These are phyloP conservation scores for Colletotrichum australisinense DNA, from an alignment of 2,329 filamentous ascomycete species.

Conservation along the genomic window DNA sequence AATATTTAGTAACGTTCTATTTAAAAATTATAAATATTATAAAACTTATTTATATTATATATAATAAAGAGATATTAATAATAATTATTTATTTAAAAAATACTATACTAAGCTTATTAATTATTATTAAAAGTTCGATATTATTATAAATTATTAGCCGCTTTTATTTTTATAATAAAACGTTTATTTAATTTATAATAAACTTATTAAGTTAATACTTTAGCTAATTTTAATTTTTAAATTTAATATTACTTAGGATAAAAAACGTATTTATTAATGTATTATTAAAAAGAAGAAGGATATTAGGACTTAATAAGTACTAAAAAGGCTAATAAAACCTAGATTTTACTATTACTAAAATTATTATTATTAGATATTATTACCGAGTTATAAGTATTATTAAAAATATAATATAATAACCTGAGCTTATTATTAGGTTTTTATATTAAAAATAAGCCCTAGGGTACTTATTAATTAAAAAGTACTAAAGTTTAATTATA, in stretches of 20 bases:
- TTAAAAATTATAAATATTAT: fast-evolving
- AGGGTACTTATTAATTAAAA: too few species aligned
- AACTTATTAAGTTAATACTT: fast-evolving
- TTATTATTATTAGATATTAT: fast-evolving
- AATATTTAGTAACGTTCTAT: too few species aligned
- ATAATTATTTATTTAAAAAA: fast-evolving
- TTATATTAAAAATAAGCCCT: too few species aligned
- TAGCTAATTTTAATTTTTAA: too few species aligned
- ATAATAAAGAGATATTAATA: too few species aligned
- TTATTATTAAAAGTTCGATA: fast-evolving
- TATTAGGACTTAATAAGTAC: fast-evolving
- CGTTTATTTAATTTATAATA: fast-evolving
- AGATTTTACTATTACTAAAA: fast-evolving
- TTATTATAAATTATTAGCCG: fast-evolving
- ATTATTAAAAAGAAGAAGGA: too few species aligned
- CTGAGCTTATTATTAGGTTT: fast-evolving
- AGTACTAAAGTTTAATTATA: fast-evolving
- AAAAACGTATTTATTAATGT: too few species aligned
- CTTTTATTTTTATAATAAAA: too few species aligned
- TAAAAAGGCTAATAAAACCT: too few species aligned
- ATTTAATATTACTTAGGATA: fast-evolving
- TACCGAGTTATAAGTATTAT: fast-evolving
- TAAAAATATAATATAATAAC: too few species aligned
- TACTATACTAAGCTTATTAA: fast-evolving
- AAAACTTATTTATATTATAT: too few species aligned